Conservation (phyloP, 2,329 filamentous ascomycete species). For the Aspergillus oerlinghausenensis region DNA sequence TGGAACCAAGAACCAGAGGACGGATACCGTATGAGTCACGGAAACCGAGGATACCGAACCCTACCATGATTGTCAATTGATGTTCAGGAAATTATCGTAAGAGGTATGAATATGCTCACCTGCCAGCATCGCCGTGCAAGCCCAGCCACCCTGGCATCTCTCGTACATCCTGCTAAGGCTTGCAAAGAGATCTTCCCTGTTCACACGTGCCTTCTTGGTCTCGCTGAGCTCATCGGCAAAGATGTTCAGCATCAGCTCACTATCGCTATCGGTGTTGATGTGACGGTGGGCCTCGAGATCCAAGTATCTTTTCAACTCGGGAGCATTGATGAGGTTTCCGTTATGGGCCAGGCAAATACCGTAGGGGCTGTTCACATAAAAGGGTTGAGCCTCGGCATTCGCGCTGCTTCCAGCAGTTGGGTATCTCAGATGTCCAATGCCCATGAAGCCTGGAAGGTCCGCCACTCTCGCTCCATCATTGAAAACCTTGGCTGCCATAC, state of each 20-base stretch:
- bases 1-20: conserved; percentile 72
- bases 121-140: conserved; percentile 76
- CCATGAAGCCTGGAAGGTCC: conserved; percentile 80
- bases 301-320: conserved; percentile 64
- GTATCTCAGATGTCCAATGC: conserved; percentile 80
- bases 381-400: conserved; percentile 84
- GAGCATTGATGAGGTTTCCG: conserved; percentile 80
- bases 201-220: conserved; percentile 75
- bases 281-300: conserved; percentile 77
- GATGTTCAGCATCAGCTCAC: conserved; percentile 81
- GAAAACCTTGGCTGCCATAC: conserved; percentile 82
- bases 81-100: background rate
- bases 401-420: conserved; percentile 81
- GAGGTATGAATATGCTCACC: conserved; percentile 37
- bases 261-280: conserved; percentile 87
- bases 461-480: conserved; percentile 68
- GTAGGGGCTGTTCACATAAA: conserved; percentile 85
- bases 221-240: conserved; percentile 79
- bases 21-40: conserved; percentile 77
- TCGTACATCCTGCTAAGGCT: conserved; percentile 68
- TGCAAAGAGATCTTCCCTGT: conserved; percentile 70
- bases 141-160: conserved; percentile 69
- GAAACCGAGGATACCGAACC: conserved; percentile 77
- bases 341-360: conserved; percentile 80
- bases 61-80: conserved; percentile 31